These are phyloP conservation scores for Cercospora sp. DNA, from an alignment of 2,329 filamentous ascomycete species.

Conservation along the genomic window DNA sequence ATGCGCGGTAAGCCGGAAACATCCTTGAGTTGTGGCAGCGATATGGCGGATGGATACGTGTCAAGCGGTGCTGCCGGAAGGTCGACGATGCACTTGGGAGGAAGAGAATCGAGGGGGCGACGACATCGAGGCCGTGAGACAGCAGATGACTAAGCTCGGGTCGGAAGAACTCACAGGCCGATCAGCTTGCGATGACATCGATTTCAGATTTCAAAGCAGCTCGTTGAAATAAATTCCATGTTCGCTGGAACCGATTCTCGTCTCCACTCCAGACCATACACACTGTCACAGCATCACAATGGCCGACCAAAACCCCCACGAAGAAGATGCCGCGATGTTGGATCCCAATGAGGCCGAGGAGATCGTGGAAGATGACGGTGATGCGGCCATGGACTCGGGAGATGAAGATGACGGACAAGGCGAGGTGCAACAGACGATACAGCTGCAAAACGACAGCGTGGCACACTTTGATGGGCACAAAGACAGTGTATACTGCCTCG, in stretches of 20 bases:
- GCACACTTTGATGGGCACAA: slow-evolving; percentile 90
- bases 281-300: neutral
- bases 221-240: neutral
- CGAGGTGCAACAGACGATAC: slow-evolving; percentile 62
- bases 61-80: neutral
- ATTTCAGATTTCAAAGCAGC: slow-evolving; percentile 8
- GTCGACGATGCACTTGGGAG: neutral
- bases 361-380: slow-evolving; percentile 61
- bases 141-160: neutral
- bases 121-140: neutral
- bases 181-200: neutral
- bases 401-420: slow-evolving; percentile 53
- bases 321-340: slow-evolving; percentile 68
- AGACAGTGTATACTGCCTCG: slow-evolving; percentile 92
- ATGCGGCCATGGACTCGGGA: slow-evolving; percentile 78
- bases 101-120: neutral
- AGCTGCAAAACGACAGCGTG: slow-evolving; percentile 85
- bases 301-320: slow-evolving; percentile 22
- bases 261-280: too few relatives aligned
- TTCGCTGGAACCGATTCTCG: neutral
- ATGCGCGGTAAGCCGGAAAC: neutral
- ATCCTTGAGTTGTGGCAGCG: neutral
- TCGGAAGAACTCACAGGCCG: neutral
- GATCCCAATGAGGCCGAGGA: slow-evolving; percentile 78
- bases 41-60: neutral